Base-by-base conservation (phyloP, 1,139 yeast species). In the Taphrina pruni region DNA sequence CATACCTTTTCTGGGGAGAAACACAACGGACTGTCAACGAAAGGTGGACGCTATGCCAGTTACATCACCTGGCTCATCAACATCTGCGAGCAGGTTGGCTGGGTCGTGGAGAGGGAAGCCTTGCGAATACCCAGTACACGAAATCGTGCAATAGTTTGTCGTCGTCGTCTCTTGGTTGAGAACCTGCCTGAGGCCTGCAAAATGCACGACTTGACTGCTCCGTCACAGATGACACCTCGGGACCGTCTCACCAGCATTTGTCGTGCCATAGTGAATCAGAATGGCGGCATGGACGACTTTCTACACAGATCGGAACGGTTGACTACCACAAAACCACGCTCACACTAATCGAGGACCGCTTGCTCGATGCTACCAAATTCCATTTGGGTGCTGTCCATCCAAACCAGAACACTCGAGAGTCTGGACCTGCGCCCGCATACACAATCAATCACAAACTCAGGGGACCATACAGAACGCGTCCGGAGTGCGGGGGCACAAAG, bases 231-330 rank as follows among this genome's bases (percentile, higher is more conserved):
- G 46, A 9, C 38, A 38, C 12, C 26, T 17, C 51, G 52, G 12
- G 61, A 20, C 12, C 45, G 56, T 6, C 46, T 64, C 17, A n/a
- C 35, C 6, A 21, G 36, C 20, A 20, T 64, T 45, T 64, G 67
- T 46, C 38, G 61, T 55, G 79, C 81, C 1, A 85, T 89, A 1
- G 76, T 92, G 36, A 84, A 85, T 6, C 79, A 85, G 74, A 96
- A 90, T 76, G 97, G 97, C 4, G 97, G 97, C 3, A 93, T 95
- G 1, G 92, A 88, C 70, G 90, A 92, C 0, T 93, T 97, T 97
- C 89, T 91, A 9, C 93, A 88, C 74, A 87, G 87, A 74, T 84
- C 90, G 14, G 84, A 89, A 85, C 82, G 85, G 4, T 79, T 90
- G 56, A 65, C 55, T 35, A 20, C 64, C n/a, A 67, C 64, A 74